These are phyloP conservation scores for Apiotrichum porosum DNA, from an alignment of 1,284 basidiomycete species.

Conservation along the genomic window DNA sequence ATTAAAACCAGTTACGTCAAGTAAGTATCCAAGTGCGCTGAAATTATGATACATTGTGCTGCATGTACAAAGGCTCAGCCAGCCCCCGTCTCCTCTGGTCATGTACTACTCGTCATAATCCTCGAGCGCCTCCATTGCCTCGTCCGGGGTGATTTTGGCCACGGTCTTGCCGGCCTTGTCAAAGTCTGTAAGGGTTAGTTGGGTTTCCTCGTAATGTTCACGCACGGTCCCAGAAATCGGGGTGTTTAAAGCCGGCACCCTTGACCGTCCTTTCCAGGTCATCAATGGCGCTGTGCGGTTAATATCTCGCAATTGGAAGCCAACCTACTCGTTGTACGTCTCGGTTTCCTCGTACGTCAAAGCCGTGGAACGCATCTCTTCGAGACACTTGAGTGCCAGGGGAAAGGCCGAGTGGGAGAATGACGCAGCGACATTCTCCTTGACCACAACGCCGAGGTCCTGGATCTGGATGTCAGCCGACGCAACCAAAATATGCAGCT, in stretches of 20 bases:
- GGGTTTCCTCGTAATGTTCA: neutral
- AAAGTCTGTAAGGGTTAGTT: slow-evolving; percentile 25
- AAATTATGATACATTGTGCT: too few relatives aligned
- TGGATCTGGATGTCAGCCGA: slow-evolving; percentile 37
- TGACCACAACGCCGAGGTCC: slow-evolving; percentile 66
- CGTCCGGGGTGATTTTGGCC: slow-evolving; percentile 33
- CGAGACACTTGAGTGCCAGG: slow-evolving; percentile 70
- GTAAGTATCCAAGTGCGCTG: too few relatives aligned
- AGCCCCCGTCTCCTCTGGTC: neutral
- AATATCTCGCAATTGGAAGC: neutral
- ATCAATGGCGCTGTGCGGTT: slow-evolving; percentile 29
- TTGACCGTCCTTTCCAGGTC: slow-evolving; percentile 35
- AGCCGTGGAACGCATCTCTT: slow-evolving; percentile 60
- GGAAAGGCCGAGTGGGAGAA: slow-evolving; percentile 62
- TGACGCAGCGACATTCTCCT: slow-evolving; percentile 63
- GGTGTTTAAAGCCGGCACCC: slow-evolving; percentile 39
- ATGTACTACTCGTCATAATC: slow-evolving; percentile 17
- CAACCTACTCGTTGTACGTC: slow-evolving; percentile 43
- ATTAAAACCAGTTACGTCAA: too few relatives aligned
- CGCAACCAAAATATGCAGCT: slow-evolving; percentile 17
- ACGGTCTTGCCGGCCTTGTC: slow-evolving; percentile 33
- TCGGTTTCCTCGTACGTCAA: slow-evolving; percentile 51
- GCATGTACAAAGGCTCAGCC: neutral
- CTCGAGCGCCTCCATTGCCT: slow-evolving; percentile 42
- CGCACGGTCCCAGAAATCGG: slow-evolving; percentile 41